Evolutionary conservation across 306 rosid species (phyloP), one percentile per base, ranked within the genome.

Genomic region (Vicia faba): DNA sequence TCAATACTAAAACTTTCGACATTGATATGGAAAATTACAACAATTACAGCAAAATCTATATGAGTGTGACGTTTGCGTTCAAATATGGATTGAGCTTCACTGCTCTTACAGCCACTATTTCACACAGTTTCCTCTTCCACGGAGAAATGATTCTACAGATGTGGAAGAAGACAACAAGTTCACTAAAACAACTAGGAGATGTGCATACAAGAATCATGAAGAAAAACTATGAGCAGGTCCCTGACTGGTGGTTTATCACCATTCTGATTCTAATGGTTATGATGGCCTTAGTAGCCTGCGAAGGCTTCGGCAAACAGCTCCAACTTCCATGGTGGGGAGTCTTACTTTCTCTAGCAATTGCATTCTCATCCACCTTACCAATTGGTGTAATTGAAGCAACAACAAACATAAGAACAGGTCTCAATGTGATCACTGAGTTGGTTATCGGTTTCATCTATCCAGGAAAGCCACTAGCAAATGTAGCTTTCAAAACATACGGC

Each of bases 311-410:
- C 43, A 64, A 78, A 49, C 97, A 93, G 60, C 96, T 93, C 41
- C 97, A 92, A 33, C 77, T 92, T 31, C 96, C 97, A 36, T 92
- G 88, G 85, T 92, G 96, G 97, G 96, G 97, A 55, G 33, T 92
- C 41, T 4, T 92, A n/a, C 36, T 92, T 13, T 85, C 96, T 8
- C 79, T 83, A 25, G 51, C 29, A 14, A 71, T 89, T 69, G 96
- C 96, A 39, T 45, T 87, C 1, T 4, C 68, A 35, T 88, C 87
- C 87, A 89, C 96, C 39, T 79, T 89, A 48, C 97, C 97, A 11
- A 39, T 88, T 41, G 91, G 96, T 9, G 79, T 91, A 15, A 84
- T 87, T 66, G 83, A 85, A 75, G 97, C 97, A 61, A 91, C 96
- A 41, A 91, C 97, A 36, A 91, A 91, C 40, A 69, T 36, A 69